These are phyloP conservation scores for Biscogniauxia mediterranea DNA, from an alignment of 2,329 filamentous ascomycete species.

Conservation along the genomic window DNA sequence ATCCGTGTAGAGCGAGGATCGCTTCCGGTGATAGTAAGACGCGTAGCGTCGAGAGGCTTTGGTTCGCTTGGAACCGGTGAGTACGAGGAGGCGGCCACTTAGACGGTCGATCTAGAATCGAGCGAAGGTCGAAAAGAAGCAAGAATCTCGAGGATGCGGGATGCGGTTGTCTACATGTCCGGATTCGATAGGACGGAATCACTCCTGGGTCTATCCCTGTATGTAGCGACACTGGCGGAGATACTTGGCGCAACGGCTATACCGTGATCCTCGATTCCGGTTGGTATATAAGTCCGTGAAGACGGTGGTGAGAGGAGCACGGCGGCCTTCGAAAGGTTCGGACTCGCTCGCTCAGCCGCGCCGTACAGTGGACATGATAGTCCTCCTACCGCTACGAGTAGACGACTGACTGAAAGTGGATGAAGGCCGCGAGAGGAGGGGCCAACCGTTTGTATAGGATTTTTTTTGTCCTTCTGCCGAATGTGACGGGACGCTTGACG, in stretches of 20 bases:
- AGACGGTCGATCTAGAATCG: slow-evolving; percentile 5
- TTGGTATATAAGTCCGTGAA: background rate
- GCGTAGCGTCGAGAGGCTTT: slow-evolving; percentile 7
- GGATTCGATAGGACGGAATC: slow-evolving; percentile 15
- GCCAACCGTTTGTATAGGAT: slow-evolving; percentile 9
- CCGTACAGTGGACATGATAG: slow-evolving; percentile 8
- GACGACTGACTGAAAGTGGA: slow-evolving; percentile 3
- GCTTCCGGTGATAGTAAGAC: slow-evolving; percentile 9
- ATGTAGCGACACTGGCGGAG: slow-evolving; percentile 10
- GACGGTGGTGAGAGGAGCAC: background rate
- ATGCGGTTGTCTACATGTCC: slow-evolving; percentile 24
- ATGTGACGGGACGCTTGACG: slow-evolving; percentile 5
- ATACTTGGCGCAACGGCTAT: background rate
- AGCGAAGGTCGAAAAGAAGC: slow-evolving; percentile 6
- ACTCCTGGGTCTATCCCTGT: slow-evolving; percentile 19
- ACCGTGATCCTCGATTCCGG: background rate
- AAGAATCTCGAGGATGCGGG: slow-evolving; percentile 11
- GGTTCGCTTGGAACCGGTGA: slow-evolving; percentile 17
- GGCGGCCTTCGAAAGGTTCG: background rate
- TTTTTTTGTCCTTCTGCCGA: slow-evolving; percentile 4
- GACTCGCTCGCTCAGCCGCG: slow-evolving; percentile 2
- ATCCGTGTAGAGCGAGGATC: slow-evolving; percentile 11
- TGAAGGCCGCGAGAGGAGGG: slow-evolving; percentile 6
- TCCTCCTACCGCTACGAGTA: background rate
- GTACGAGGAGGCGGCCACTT: background rate